Evolutionary conservation across 129 eudicot genomes (phyloP).

Genomic region (Dittrichia graveolens): DNA sequence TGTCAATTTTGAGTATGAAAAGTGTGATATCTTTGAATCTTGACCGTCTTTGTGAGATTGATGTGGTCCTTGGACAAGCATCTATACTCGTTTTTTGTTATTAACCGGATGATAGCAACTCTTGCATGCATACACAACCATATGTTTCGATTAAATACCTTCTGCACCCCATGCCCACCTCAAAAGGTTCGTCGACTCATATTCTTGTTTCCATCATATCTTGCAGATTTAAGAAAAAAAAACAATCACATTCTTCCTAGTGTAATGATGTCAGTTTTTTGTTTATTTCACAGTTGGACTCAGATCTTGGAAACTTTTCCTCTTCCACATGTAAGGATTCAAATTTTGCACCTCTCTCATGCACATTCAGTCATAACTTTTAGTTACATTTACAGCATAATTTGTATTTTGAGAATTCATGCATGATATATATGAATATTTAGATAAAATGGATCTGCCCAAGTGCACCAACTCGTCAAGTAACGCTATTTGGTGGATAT

Average conservation of each 20-base stretch:
- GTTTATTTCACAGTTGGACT: constrained; percentile 60
- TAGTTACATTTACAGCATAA: not conserved
- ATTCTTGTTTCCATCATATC: not conserved
- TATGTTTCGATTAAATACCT: constrained; percentile 21
- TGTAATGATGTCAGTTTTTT: constrained; percentile 14
- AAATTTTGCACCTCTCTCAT: constrained; percentile 7
- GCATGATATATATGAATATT: constrained; percentile 1
- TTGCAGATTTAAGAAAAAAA: not conserved
- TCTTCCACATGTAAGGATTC: constrained; percentile 65
- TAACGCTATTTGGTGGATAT: constrained; percentile 66
- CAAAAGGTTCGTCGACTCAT: constrained; percentile 6
- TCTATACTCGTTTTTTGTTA: constrained; percentile 13
- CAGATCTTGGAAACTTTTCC: constrained; percentile 72
- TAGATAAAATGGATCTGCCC: constrained; percentile 83
- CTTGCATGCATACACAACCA: constrained; percentile 14
- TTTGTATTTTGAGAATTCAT: constrained; percentile 15
- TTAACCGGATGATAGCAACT: constrained; percentile 12
- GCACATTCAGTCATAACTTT: constrained; percentile 8
- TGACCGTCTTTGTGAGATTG: constrained; percentile 27
- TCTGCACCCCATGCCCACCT: constrained; percentile 20
- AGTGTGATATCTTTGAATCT: constrained; percentile 30
- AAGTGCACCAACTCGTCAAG: constrained; percentile 84
- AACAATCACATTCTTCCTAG: constrained; percentile 15
- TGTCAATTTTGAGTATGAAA: constrained; percentile 17
- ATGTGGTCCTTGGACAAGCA: constrained; percentile 26